Percentiles rank a stretch among this genome's conserved stretches.
phyloP scores from a whole-genome alignment of 495 filamentous ascomycete genomes.

The Talaromyces liani region DNA sequence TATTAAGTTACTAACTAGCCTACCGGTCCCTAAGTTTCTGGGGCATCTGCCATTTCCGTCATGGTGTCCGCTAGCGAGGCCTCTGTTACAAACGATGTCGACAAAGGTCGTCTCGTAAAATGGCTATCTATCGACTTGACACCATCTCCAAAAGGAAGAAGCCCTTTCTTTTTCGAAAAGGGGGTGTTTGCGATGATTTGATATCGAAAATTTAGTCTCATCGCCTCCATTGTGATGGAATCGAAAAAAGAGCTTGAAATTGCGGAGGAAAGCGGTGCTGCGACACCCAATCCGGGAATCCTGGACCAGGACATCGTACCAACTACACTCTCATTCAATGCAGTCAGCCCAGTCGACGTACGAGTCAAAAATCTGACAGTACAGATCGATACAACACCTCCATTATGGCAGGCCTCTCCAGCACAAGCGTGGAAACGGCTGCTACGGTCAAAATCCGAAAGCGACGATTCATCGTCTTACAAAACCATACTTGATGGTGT shows the following conservation, averaged over 20 bases:
- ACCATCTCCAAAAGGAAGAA: background rate
- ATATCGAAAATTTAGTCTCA: background rate
- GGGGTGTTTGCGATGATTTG: background rate
- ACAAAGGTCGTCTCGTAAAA: background rate
- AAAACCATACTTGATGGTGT: conserved; percentile 46
- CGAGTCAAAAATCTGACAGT: conserved; percentile 47
- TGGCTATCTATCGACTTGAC: background rate
- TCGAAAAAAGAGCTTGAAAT: background rate
- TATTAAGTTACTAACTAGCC: background rate
- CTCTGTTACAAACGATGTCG: background rate
- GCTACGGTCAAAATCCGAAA: conserved; percentile 15
- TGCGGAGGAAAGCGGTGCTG: background rate
- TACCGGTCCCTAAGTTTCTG: background rate
- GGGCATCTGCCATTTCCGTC: background rate
- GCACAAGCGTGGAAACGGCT: conserved; percentile 17
- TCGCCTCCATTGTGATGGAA: background rate
- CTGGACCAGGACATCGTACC: background rate
- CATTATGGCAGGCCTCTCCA: conserved; percentile 25
- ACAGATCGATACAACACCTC: conserved; percentile 43
- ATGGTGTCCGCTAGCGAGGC: background rate
- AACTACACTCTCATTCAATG: conserved; percentile 45
- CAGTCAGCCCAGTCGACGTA: conserved; percentile 53
- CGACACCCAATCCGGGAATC: background rate
- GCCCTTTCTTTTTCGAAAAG: background rate
- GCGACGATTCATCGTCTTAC: background rate